Evolutionary conservation across 108 stramenopile genomes (phyloP), one percentile per base, ranked within the genome.

Genomic region (Cyclotella sp.): DNA sequence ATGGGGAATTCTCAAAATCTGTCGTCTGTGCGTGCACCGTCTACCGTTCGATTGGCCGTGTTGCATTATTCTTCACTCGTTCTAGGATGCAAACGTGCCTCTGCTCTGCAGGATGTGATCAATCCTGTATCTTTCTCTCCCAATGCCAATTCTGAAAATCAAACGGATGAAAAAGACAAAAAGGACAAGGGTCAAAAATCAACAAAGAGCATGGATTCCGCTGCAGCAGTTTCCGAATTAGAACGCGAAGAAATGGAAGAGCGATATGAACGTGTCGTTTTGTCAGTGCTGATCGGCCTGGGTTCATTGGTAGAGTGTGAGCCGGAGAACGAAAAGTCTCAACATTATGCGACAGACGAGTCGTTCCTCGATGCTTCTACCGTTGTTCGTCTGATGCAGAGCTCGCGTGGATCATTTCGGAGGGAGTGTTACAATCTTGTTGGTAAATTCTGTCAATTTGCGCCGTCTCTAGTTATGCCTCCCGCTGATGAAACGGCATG

Each of bases 161-260:
- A 41, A 16, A 65, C 27, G 0, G 45, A 41, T 16, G 34, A 29
- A 14, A 70, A 70, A 43, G 57, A 62, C 24, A 75, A 75, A 65
- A 53, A 61, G 19, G 67, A 68, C 28, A 49, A 54, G 24, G 72
- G 28, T 5, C 73, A 66, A 30, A 19, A n/a, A 43, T 3, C 30
- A 19, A 18, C n/a, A 1, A 53, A 51, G 9, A 27, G 40, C 5
- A 39, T 41, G 1, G 69, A 70, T 8, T 9, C 39, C 0, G 67
- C 24, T 42, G 53, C 44, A 42, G 61, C 21, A n/a, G 18, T 79
- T 6, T 75, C 72, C 30, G 87, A 87, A 62, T 43, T 55, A 22
- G 89, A 90, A 59, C 67, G 82, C 19, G 90, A 92, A 78, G 86
- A 86, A 61, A 66, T 85, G 66, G 94, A 91, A 43, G 91, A 95